A percentile compares a stretch with the other conserved stretches of the same genome.
phyloP scores from a whole-genome alignment of 2,329 filamentous ascomycete genomes.

The Fusarium setosum region DNA sequence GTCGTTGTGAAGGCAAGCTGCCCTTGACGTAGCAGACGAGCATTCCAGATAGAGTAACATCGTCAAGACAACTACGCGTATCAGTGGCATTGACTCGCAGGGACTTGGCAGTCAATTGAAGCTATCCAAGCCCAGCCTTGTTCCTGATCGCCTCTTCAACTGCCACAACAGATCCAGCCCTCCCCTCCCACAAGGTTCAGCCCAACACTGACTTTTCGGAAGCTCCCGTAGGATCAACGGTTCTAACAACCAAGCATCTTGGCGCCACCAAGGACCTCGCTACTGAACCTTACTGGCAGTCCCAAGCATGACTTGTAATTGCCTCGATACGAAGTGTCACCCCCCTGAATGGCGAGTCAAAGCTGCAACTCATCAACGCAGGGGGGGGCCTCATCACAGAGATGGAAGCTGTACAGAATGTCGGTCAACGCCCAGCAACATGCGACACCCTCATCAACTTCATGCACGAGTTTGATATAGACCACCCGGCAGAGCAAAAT shows the following conservation, averaged over 20 bases:
- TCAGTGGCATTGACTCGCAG: too few species aligned
- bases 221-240: conserved; percentile 29
- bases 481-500: conserved; percentile 8
- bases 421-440: conserved; percentile 21
- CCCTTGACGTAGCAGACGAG: too few species aligned
- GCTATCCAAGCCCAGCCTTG: background rate
- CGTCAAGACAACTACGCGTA: too few species aligned
- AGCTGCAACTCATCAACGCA: background rate
- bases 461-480: conserved; percentile 24
- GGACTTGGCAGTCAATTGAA: too few species aligned
- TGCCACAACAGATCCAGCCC: too few species aligned
- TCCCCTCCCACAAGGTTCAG: background rate
- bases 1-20: too few species aligned
- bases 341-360: conserved; percentile 19
- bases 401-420: conserved; percentile 5
- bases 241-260: conserved; percentile 17
- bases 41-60: too few species aligned
- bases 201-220: conserved; percentile 11
- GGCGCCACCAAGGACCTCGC: conserved; percentile 10
- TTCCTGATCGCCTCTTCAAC: background rate
- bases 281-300: conserved; percentile 29
- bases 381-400: conserved; percentile 1
- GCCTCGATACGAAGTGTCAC: conserved; percentile 8
- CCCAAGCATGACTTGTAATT: conserved; percentile 12
- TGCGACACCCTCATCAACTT: conserved; percentile 4